Percentiles rank a stretch among this genome's conserved stretches.
Conservation (phyloP, 805 yeast species). For the Phaffomyces thermotolerans region DNA sequence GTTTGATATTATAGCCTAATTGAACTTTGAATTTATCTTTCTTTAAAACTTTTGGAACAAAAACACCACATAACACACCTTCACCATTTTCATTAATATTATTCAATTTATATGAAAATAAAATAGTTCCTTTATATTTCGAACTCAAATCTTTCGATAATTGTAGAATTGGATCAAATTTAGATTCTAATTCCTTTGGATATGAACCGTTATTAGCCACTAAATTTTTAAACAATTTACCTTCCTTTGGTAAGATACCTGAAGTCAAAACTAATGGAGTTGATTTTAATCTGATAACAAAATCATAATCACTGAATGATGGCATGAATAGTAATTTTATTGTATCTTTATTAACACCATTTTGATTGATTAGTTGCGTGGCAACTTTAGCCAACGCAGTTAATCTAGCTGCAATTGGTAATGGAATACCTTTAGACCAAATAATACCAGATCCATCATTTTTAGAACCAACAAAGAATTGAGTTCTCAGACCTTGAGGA, state of each 20-base stretch:
- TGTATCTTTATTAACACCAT: conserved; percentile 36
- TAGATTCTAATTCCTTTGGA: conserved; percentile 34
- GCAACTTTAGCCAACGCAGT: conserved; percentile 84
- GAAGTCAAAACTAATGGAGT: conserved; percentile 37
- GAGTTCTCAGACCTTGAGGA: conserved; percentile 73
- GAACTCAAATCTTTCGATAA: conserved; percentile 53
- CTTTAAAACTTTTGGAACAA: conserved; percentile 57
- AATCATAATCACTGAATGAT: conserved; percentile 77
- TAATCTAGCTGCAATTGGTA: conserved; percentile 80
- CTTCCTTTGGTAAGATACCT: conserved; percentile 38
- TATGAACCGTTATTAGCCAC: conserved; percentile 24
- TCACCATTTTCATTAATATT: conserved; percentile 46
- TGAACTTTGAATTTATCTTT: conserved; percentile 73
- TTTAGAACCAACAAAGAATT: conserved; percentile 75
- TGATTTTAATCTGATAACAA: conserved; percentile 55
- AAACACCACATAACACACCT: conserved; percentile 71
- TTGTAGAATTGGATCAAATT: conserved; percentile 55
- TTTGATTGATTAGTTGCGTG: conserved; percentile 40
- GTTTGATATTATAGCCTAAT: conserved; percentile 65
- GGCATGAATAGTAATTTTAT: conserved; percentile 66
- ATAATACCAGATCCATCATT: conserved; percentile 81
- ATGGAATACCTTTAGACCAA: conserved; percentile 61
- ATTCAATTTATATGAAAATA: conserved; percentile 59
- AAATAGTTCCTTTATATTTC: conserved; percentile 58
- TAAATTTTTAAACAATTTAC: conserved; percentile 55